Base-by-base conservation (phyloP, 306 rosid species). In the Malus sylvestris region DNA sequence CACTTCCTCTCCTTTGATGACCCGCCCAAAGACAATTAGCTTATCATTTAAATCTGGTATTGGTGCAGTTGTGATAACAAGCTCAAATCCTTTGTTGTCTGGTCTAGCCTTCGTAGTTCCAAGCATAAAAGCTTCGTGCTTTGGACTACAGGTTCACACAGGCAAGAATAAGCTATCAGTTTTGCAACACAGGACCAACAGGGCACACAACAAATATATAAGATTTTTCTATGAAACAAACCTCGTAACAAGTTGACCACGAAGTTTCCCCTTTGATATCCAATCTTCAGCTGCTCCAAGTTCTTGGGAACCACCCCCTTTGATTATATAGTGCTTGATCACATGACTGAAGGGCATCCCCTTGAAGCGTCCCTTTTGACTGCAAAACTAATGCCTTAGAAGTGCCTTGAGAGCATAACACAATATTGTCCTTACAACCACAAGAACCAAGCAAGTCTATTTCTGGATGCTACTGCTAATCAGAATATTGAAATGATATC, bases 61-160 rank as follows among this genome's bases (percentile, higher is more conserved):
- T 2, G 99, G 99, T 60, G 99, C 98, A 73, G 99, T 96, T 49
- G 99, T 96, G 72, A 96, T 91, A 76, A 92, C 91, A 80, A 96
- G 91, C 86, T 92, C 93, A 83, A 96, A 96, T 82, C 86, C 93
- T 75, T 90, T 84, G 82, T 82, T 72, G 78, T 62, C 72, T 66
- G 76, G 91, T 72, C 89, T 92, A 18, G 86, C 89, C 87, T 90
- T 92, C 18, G 97, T 86, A 76, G 98, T 95, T 76, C 98, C 98
- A 71, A 95, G 91, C 93, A 90, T 84, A 77, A 95, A 95, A 1
- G 97, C 97, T 71, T 92, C 96, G n/a, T 95, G 97, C 83, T 92
- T 95, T 85, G 91, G 76, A 79, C 97, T 95, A 19, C 2, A 83
- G 64, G 68, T 73, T 55, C 13, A 35, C 57, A 76, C 20, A 49